Evolutionary conservation across 768 basidiomycete species (phyloP), one percentile per base, ranked within the genome.

Genomic region (Rhodosporidiobolus sp.): DNA sequence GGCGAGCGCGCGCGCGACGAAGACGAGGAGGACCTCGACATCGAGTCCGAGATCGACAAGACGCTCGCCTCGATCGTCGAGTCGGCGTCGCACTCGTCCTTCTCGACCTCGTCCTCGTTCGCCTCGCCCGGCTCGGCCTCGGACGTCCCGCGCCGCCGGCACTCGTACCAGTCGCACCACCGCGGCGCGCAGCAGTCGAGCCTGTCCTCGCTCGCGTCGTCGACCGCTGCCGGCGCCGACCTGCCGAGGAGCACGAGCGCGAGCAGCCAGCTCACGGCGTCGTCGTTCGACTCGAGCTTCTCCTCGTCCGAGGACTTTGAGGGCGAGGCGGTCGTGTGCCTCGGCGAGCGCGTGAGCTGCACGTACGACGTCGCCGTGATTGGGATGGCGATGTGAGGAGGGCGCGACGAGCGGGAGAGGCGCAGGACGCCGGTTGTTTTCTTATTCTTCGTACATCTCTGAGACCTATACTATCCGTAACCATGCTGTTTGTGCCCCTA

Each of bases 341-440:
- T 69, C 59, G 67, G 67, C 17, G 72, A 74, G 54, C 52, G 67
- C 8, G 52, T 74, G 48, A 60, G 61, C 43, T 69, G 67, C 46
- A 74, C 24, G 45, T 72, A 72, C 57, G 63, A 72, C 34, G 65
- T 67, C n/a, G 71, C 62, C 34, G 71, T 72, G 4, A 72, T 72
- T 35, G 71, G 71, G 8, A 57, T 73, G 63, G 72, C 72, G 17
- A 69, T 73, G 67, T 69, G 61, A 69, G n/a, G 43, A 9, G 30
- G 30, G 3, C 8, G 1, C 49, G 28, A 50, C 10, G 14, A 16
- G 34, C 17, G 61, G 28, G 28, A 49, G 59, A 49, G 59, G 28
- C 35, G 45, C 12, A 53, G 24, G n/a, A 4, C 24, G 63, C 6
- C 5, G 50, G n/a, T 20, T 16, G 35, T 55, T 34, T 24, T 55